Percentiles rank a stretch among this genome's conserved stretches.
phyloP scores from a whole-genome alignment of 176 grass and related monocot genomes.

The Themeda triandra region DNA sequence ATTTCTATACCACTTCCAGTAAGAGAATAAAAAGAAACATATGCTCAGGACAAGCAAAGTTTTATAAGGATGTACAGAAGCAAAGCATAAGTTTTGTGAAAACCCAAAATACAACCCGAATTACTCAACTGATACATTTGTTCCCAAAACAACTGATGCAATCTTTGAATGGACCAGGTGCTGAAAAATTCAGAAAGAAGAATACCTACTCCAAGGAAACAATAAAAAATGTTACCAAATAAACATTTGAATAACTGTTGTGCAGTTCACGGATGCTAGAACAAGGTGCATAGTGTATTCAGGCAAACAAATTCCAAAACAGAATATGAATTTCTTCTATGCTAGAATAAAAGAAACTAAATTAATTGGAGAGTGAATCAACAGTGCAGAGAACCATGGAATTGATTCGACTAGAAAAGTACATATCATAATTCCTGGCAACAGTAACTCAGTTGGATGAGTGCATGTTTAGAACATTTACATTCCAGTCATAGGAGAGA shows the following conservation, averaged over 20 bases:
- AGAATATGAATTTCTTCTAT: neutral
- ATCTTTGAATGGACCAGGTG: neutral
- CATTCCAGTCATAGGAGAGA: conserved; percentile 12
- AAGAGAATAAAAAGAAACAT: neutral
- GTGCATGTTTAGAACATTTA: neutral
- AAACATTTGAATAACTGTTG: neutral
- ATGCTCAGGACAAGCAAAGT: neutral
- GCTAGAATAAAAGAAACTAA: neutral
- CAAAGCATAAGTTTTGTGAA: neutral
- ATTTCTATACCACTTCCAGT: neutral
- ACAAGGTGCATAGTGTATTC: neutral
- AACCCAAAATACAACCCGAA: neutral
- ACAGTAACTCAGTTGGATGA: neutral
- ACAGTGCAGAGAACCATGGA: neutral
- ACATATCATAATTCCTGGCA: neutral
- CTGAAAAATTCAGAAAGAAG: too few relatives aligned
- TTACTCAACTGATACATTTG: neutral
- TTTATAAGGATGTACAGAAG: neutral
- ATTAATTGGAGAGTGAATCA: too few relatives aligned
- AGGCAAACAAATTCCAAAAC: neutral
- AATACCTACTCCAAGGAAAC: neutral
- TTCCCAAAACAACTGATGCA: neutral
- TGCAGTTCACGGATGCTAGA: neutral
- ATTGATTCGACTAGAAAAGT: neutral
- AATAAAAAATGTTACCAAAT: neutral